These are phyloP conservation scores for Cladorrhinum sp. DNA, from an alignment of 2,329 filamentous ascomycete genomes.

Conservation along the genomic window DNA sequence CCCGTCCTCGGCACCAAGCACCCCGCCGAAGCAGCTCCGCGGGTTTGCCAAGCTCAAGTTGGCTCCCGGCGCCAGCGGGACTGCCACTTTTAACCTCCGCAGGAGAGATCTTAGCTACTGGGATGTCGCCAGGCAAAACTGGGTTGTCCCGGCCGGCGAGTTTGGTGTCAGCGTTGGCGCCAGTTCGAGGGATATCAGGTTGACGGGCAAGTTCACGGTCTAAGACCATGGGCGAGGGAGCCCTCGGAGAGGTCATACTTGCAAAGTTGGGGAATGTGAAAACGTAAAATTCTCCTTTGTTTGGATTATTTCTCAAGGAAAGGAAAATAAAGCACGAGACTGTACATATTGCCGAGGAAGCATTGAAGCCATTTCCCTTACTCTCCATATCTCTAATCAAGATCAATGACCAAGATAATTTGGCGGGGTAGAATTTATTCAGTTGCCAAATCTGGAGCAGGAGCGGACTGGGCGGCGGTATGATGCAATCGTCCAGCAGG, in stretches of 20 bases:
- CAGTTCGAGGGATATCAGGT: slow-evolving; percentile 45
- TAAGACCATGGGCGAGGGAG: too few species aligned
- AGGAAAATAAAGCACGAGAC: background rate
- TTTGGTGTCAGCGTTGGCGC: slow-evolving; percentile 44
- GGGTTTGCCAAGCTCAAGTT: slow-evolving; percentile 61
- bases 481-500: background rate
- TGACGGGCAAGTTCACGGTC: slow-evolving; percentile 34
- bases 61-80: slow-evolving; percentile 43
- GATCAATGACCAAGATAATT: background rate
- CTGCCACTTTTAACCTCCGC: slow-evolving; percentile 51
- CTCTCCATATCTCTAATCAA: background rate
- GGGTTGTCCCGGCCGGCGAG: slow-evolving; percentile 49
- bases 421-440: background rate
- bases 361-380: background rate
- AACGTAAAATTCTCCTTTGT: background rate
- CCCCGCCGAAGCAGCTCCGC: slow-evolving; percentile 51
- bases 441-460: background rate
- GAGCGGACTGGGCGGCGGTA: background rate
- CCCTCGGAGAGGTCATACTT: too few species aligned
- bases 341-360: background rate
- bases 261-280: too few species aligned
- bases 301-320: background rate
- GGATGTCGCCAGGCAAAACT: slow-evolving; percentile 58
- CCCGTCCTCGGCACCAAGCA: slow-evolving; percentile 37
- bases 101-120: slow-evolving; percentile 63